These are phyloP conservation scores for Viola odorata DNA, from an alignment of 345 rosid genomes.

Conservation along the genomic window DNA sequence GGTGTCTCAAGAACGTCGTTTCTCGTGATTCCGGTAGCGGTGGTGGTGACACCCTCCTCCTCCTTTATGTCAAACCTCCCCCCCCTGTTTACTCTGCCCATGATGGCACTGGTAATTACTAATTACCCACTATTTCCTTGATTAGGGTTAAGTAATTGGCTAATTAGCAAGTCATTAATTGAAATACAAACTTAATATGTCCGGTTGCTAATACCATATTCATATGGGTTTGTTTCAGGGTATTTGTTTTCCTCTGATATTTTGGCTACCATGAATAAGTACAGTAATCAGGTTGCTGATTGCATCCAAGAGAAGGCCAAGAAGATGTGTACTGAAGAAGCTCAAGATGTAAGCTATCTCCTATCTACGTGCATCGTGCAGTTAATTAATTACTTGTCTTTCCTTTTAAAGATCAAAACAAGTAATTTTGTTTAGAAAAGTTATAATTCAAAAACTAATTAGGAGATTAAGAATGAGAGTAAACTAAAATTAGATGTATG, in stretches of 20 bases:
- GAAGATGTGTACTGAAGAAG: slow-evolving; percentile 34
- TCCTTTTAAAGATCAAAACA: too few relatives aligned
- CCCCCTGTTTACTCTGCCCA: slow-evolving; percentile 27
- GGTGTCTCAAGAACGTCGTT: slow-evolving; percentile 45
- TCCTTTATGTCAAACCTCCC: slow-evolving; percentile 45
- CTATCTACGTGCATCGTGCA: not conserved
- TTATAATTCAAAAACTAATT: too few relatives aligned
- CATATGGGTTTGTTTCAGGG: slow-evolving; percentile 28
- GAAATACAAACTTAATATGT: too few relatives aligned
- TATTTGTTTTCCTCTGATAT: slow-evolving; percentile 54
- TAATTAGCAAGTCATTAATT: too few relatives aligned
- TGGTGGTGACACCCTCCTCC: slow-evolving; percentile 37
- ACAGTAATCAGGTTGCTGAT: slow-evolving; percentile 36
- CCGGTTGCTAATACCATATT: not conserved
- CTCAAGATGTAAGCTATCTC: slow-evolving; percentile 18
- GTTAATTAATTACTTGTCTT: too few relatives aligned
- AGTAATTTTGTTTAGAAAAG: too few relatives aligned
- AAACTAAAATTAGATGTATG: too few relatives aligned
- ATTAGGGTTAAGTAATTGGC: too few relatives aligned
- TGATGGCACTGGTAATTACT: slow-evolving; percentile 44
- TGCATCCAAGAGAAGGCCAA: slow-evolving; percentile 42
- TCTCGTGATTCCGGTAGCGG: slow-evolving; percentile 11
- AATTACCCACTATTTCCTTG: not conserved
- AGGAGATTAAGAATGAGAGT: too few relatives aligned
- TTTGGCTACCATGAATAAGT: slow-evolving; percentile 38